A percentile compares a stretch with the other conserved stretches of the same genome.
phyloP scores from a whole-genome alignment of 192 early-diverging fungal genomes.

The Spizellomyces punctatus region DNA sequence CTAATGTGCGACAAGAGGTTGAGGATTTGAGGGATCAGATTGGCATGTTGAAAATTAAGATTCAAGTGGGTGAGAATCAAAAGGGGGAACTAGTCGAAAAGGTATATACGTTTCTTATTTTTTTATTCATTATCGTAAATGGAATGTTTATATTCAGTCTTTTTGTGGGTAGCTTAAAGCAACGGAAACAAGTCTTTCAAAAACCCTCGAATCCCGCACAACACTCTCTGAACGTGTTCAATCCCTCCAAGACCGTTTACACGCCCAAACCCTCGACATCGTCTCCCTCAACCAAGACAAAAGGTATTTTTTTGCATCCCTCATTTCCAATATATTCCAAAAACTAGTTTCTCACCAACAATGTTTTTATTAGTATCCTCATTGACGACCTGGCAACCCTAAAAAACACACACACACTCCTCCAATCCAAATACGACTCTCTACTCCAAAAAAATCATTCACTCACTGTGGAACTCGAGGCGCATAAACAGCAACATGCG shows the following conservation, averaged over 20 bases:
- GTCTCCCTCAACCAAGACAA: slow-evolving; percentile 51
- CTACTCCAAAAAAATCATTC: slow-evolving; percentile 34
- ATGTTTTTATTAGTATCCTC: no score
- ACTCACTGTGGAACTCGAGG: slow-evolving; percentile 33
- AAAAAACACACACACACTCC: slow-evolving; percentile 34
- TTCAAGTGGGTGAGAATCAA: slow-evolving; percentile 43
- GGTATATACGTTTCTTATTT: no score
- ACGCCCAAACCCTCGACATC: slow-evolving; percentile 31
- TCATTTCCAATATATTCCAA: no score
- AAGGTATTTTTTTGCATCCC: slow-evolving; percentile 25
- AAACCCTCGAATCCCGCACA: slow-evolving; percentile 39
- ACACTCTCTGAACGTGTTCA: slow-evolving; percentile 38
- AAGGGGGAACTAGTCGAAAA: slow-evolving; percentile 34
- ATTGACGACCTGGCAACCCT: slow-evolving; percentile 48
- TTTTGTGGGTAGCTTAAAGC: neutral
- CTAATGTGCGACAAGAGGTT: slow-evolving; percentile 31
- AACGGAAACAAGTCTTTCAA: neutral
- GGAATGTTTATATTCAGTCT: no score
- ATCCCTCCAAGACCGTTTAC: slow-evolving; percentile 33
- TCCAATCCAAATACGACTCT: slow-evolving; percentile 19
- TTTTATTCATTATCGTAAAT: neutral
- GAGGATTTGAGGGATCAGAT: slow-evolving; percentile 38
- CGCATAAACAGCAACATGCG: slow-evolving; percentile 28
- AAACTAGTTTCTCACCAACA: no score
- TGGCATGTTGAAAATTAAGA: slow-evolving; percentile 41